Percentiles rank a stretch among this genome's conserved stretches.
These are phyloP conservation scores for Aspergillus caelatus DNA, from an alignment of 2,329 filamentous ascomycete genomes.

Conservation along the genomic window DNA sequence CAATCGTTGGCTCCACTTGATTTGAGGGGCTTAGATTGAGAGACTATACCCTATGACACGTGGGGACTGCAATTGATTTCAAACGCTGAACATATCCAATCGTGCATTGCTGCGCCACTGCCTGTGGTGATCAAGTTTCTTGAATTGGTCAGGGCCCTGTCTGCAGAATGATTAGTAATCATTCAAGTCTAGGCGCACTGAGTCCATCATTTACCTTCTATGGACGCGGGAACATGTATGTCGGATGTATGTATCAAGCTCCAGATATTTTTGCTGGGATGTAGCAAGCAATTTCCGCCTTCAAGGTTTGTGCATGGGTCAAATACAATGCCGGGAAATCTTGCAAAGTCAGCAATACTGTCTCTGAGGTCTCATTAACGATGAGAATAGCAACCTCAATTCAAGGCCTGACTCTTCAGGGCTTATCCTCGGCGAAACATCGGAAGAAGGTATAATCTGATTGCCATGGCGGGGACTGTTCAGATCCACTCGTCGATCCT, in stretches of 20 bases:
- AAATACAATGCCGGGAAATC: not conserved
- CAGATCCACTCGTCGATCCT: not conserved
- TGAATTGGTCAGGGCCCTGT: not conserved
- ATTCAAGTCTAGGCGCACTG: not conserved
- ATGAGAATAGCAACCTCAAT: not conserved
- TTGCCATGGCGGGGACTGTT: not conserved
- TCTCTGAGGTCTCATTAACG: not conserved
- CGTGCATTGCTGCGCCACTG: not conserved
- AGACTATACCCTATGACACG: not conserved
- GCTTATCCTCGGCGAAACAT: not conserved
- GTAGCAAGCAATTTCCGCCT: too few species aligned
- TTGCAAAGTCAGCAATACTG: not conserved
- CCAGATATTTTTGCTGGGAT: not conserved
- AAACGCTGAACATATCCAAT: not conserved
- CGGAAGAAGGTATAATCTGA: not conserved
- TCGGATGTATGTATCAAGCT: not conserved
- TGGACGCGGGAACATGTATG: too few species aligned
- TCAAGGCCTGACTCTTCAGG: not conserved
- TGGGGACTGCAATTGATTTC: not conserved
- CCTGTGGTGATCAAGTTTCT: not conserved
- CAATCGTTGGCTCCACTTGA: not conserved
- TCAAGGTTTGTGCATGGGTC: rapidly evolving
- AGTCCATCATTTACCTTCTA: not conserved
- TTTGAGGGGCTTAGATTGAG: not conserved
- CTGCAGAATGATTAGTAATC: too few species aligned